Evolutionary conservation across 2,329 filamentous ascomycete species (phyloP).

Genomic region (Chlorencoelia australis): DNA sequence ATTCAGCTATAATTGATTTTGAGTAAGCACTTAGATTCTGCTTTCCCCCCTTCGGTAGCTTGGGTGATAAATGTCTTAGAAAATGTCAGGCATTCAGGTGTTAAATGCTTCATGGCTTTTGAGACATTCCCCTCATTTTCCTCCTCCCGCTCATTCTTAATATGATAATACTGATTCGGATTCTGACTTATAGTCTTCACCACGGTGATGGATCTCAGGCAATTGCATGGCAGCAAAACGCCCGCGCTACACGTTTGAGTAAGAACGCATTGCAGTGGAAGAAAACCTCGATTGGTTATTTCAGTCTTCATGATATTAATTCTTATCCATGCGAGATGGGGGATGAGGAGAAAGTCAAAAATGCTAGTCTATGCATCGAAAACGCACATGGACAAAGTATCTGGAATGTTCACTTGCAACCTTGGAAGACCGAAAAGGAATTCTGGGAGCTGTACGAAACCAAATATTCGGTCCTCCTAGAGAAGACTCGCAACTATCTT

Average conservation of each 20-base stretch:
- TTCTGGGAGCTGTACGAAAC: constrained; percentile 85
- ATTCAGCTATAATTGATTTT: constrained; percentile 68
- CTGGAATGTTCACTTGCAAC: constrained; percentile 90
- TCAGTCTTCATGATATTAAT: constrained; percentile 96
- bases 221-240: constrained; percentile 86
- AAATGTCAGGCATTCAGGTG: no score
- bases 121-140: no score
- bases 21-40: no score
- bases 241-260: constrained; percentile 48
- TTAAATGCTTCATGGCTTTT: no score
- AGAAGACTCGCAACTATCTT: constrained; percentile 75
- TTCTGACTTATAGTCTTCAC: no score
- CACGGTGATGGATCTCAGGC: constrained; percentile 94
- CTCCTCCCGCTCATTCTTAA: no score
- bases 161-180: no score
- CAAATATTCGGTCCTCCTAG: constrained; percentile 65
- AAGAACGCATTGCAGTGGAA: constrained; percentile 70
- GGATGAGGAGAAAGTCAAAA: constrained; percentile 87
- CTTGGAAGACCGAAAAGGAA: constrained; percentile 72
- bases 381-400: constrained; percentile 88
- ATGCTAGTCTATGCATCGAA: constrained; percentile 88
- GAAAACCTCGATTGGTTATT: constrained; percentile 86
- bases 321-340: constrained; percentile 93
- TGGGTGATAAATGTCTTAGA: no score
- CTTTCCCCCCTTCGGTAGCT: no score